phyloP scores from a whole-genome alignment of 73 alveolate species.

The Urostyla sp. region DNA sequence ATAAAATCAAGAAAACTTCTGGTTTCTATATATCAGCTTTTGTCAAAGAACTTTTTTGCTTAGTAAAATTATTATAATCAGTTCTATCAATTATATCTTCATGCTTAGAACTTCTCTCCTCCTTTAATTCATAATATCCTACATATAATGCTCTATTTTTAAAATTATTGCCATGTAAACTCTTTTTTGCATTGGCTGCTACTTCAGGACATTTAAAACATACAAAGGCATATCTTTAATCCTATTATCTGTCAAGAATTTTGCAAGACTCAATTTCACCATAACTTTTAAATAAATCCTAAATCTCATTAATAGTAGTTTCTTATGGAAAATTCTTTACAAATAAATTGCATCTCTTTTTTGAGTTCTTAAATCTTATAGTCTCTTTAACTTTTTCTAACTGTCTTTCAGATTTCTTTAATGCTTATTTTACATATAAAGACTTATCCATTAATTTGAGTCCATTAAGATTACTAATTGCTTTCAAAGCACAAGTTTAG shows the following conservation, averaged over 20 bases:
- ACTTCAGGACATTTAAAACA: slow-evolving; percentile 86
- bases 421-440: slow-evolving; percentile 57
- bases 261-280: slow-evolving; percentile 87
- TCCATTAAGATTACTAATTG: too few species aligned
- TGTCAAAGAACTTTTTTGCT: slow-evolving; percentile 33
- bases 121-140: slow-evolving; percentile 61
- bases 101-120: slow-evolving; percentile 53
- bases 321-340: slow-evolving; percentile 87
- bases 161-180: background rate
- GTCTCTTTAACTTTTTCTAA: slow-evolving; percentile 26
- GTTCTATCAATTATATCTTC: slow-evolving; percentile 55
- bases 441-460: too few species aligned
- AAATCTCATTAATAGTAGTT: slow-evolving; percentile 78
- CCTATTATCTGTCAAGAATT: slow-evolving; percentile 70
- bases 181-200: slow-evolving; percentile 78
- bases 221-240: slow-evolving; percentile 85
- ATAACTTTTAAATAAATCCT: slow-evolving; percentile 73
- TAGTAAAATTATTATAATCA: slow-evolving; percentile 31
- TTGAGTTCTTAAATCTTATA: slow-evolving; percentile 36
- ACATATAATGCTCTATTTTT: slow-evolving; percentile 45
- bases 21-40: slow-evolving; percentile 47
- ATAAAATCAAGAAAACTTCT: slow-evolving; percentile 6
- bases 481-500: too few species aligned
- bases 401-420: slow-evolving; percentile 54
- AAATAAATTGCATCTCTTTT: slow-evolving; percentile 79